Conservation (phyloP, 768 basidiomycete species). For the Hygrocybe coccinea region DNA sequence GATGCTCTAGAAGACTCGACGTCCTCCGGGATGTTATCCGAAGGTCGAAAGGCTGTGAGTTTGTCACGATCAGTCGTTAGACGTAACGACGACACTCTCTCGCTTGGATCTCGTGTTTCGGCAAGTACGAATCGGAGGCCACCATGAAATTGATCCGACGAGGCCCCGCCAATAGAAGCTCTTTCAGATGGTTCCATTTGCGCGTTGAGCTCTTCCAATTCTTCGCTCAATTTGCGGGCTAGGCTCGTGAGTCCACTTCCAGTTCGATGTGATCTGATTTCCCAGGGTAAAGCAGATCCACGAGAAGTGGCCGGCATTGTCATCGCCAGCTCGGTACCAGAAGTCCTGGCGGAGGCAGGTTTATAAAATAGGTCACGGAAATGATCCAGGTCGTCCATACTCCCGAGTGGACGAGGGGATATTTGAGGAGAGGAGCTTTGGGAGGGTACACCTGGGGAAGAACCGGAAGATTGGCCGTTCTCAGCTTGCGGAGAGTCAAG, state of each 20-base stretch:
- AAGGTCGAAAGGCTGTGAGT: conserved; percentile 35
- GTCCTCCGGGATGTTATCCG: conserved; percentile 46
- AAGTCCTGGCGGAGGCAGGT: conserved; percentile 31
- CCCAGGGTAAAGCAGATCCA: conserved; percentile 31
- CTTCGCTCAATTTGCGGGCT: conserved; percentile 48
- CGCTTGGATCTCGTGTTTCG: conserved; percentile 13
- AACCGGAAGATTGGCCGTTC: conserved; percentile 3
- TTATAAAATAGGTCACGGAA: conserved; percentile 73
- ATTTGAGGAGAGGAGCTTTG: conserved; percentile 36
- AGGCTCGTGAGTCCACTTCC: conserved; percentile 47
- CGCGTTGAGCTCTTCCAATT: conserved; percentile 39
- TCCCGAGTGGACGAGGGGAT: conserved; percentile 52
- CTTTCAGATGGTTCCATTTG: background rate
- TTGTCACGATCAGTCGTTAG: conserved; percentile 18
- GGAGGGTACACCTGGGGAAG: conserved; percentile 15
- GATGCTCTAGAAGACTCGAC: conserved; percentile 42
- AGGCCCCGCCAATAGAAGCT: background rate
- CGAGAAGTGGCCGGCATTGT: conserved; percentile 27
- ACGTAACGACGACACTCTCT: conserved; percentile 19
- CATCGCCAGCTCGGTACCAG: conserved; percentile 14
- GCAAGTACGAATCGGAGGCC: conserved; percentile 17
- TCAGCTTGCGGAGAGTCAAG: conserved; percentile 7
- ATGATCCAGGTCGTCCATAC: conserved; percentile 62
- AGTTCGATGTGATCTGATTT: conserved; percentile 30
- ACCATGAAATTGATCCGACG: background rate